phyloP scores from a whole-genome alignment of 2,329 filamentous ascomycete genomes.

The Ophiosphaerella korrae region DNA sequence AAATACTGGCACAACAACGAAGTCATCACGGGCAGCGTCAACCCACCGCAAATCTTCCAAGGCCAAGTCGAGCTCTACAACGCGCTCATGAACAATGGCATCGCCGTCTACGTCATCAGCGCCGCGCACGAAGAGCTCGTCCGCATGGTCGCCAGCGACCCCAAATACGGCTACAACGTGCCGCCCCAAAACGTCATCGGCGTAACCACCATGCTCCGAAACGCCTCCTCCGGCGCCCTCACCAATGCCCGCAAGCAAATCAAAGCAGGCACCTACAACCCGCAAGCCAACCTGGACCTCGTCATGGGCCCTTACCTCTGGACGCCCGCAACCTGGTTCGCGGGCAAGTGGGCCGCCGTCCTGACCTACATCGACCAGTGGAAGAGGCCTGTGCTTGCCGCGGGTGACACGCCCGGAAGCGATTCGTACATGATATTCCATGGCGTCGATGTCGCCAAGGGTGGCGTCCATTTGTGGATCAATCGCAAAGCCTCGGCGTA shows the following conservation, averaged over 20 bases:
- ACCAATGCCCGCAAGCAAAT: slow-evolving; percentile 37
- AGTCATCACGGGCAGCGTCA: slow-evolving; percentile 22
- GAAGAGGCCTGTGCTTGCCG: slow-evolving; percentile 36
- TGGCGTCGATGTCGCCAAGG: slow-evolving; percentile 34
- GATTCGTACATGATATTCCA: slow-evolving; percentile 42
- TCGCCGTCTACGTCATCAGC: slow-evolving; percentile 37
- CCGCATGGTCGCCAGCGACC: slow-evolving; percentile 38
- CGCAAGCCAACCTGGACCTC: slow-evolving; percentile 31
- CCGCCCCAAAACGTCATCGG: slow-evolving; percentile 38
- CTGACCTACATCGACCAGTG: slow-evolving; percentile 38
- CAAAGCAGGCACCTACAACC: slow-evolving; percentile 28
- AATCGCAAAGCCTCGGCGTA: slow-evolving; percentile 28
- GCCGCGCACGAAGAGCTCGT: slow-evolving; percentile 41
- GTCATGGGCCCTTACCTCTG: slow-evolving; percentile 34
- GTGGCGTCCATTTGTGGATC: slow-evolving; percentile 38
- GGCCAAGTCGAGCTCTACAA: slow-evolving; percentile 38
- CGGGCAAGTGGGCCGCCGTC: slow-evolving; percentile 39
- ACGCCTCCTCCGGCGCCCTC: slow-evolving; percentile 29
- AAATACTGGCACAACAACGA: slow-evolving; percentile 36
- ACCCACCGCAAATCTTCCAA: slow-evolving; percentile 29
- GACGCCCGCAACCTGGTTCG: slow-evolving; percentile 39
- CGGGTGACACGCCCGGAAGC: slow-evolving; percentile 37
- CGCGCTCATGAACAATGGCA: slow-evolving; percentile 36
- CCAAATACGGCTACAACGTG: slow-evolving; percentile 40
- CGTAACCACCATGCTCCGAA: slow-evolving; percentile 36